Evolutionary conservation across 1,284 basidiomycete genomes (phyloP).

Genomic region (Malassezia sympodialis): DNA sequence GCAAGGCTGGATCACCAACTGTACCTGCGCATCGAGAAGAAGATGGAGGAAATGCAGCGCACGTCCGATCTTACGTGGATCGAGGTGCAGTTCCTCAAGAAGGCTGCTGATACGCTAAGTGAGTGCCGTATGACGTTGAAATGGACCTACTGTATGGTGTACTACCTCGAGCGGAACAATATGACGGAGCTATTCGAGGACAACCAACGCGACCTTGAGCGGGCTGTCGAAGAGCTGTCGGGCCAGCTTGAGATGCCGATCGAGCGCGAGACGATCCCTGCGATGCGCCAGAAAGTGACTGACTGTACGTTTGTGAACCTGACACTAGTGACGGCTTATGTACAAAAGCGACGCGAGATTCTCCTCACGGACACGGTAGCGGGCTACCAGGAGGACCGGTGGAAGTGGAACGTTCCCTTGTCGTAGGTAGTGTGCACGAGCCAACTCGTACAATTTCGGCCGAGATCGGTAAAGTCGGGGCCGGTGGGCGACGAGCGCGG

Average conservation of each 20-base stretch:
- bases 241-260: conserved; percentile 83
- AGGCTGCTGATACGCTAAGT: conserved; percentile 73
- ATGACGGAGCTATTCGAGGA: conserved; percentile 94
- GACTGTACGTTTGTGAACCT: conserved; percentile 53
- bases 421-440: conserved; percentile 15
- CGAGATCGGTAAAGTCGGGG: conserved; percentile 1
- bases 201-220: conserved; percentile 89
- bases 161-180: conserved; percentile 75
- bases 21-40: conserved; percentile 90
- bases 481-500: neutral
- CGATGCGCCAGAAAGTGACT: conserved; percentile 78
- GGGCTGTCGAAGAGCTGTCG: conserved; percentile 85
- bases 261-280: conserved; percentile 70
- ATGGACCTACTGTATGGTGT: conserved; percentile 99
- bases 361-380: conserved; percentile 83
- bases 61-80: conserved; percentile 88
- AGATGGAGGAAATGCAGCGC: conserved; percentile 99
- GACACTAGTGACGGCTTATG: conserved; percentile 56
- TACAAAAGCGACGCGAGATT: conserved; percentile 83
- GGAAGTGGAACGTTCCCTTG: conserved; percentile 38
- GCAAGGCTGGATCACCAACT: conserved; percentile 86
- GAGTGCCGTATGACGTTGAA: conserved; percentile 90
- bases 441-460: conserved; percentile 7
- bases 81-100: conserved; percentile 96
- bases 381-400: conserved; percentile 76